Evolutionary conservation across 768 basidiomycete genomes (phyloP).

Genomic region (Jaapia argillacea): DNA sequence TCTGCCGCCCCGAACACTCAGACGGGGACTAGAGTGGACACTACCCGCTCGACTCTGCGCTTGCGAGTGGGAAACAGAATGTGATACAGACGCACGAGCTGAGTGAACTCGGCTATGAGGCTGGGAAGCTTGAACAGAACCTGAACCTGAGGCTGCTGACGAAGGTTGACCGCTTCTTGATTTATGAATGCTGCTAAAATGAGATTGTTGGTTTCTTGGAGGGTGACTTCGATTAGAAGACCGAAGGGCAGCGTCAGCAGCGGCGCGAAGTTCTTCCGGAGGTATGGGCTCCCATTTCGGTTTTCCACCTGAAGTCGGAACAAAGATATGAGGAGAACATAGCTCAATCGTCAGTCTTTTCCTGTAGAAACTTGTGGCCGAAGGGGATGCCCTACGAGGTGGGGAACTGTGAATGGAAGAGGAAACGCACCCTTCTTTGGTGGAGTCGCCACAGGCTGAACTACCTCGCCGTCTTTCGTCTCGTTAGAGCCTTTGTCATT

Average conservation of each 20-base stretch:
- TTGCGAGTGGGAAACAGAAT: conserved; percentile 27
- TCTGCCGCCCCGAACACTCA: conserved; percentile 28
- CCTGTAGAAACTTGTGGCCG: background rate
- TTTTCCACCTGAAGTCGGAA: conserved; percentile 33
- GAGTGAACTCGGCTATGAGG: conserved; percentile 29
- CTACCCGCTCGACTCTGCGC: conserved; percentile 35
- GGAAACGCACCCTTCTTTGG: conserved; percentile 29
- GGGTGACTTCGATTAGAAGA: conserved; percentile 10
- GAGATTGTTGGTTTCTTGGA: conserved; percentile 8
- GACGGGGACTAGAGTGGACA: conserved; percentile 38
- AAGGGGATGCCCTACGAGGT: conserved; percentile 1
- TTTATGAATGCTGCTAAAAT: background rate
- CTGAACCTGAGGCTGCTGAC: conserved; percentile 16
- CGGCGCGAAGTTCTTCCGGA: conserved; percentile 42
- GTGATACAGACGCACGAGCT: conserved; percentile 17
- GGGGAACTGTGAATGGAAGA: background rate
- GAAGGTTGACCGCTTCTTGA: conserved; percentile 7
- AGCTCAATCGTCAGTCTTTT: background rate
- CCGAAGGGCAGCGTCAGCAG: conserved; percentile 30
- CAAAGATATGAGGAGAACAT: conserved; percentile 7
- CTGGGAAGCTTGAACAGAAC: conserved; percentile 21
- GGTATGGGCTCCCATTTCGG: conserved; percentile 56
- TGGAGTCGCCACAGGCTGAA: conserved; percentile 19
- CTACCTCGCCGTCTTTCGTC: conserved; percentile 12
- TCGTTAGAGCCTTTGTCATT: conserved; percentile 8